These are phyloP conservation scores for Phytophthora fragariaefolia DNA, from an alignment of 352 stramenopile species.

Conservation along the genomic window DNA sequence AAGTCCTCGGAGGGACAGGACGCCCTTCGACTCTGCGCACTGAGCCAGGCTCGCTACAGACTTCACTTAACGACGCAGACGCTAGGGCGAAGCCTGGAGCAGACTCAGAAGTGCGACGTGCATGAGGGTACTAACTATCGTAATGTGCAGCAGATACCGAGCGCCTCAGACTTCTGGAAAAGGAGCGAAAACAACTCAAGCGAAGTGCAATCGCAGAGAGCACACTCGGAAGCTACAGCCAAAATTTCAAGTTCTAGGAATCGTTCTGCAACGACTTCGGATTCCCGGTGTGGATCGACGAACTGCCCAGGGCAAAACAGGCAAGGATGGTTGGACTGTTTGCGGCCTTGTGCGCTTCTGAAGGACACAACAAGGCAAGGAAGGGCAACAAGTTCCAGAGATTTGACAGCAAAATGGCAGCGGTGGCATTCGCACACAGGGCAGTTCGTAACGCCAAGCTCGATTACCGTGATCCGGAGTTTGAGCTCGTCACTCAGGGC, in stretches of 20 bases:
- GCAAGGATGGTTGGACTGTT: neutral
- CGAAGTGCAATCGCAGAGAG: neutral
- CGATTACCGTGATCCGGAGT: too few species aligned
- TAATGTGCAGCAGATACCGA: neutral
- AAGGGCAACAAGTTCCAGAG: too few species aligned
- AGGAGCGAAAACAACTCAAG: neutral
- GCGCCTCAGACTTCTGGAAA: neutral
- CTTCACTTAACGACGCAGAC: neutral
- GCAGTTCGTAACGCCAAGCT: too few species aligned
- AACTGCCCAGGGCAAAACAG: constrained; percentile 5
- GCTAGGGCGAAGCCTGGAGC: neutral
- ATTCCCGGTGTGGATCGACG: constrained; percentile 1
- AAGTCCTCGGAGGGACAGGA: neutral
- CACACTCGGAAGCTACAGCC: neutral
- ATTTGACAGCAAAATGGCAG: too few species aligned
- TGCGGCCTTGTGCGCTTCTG: neutral
- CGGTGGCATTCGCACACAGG: too few species aligned
- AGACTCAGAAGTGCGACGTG: neutral
- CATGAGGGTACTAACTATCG: neutral
- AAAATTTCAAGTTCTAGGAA: neutral
- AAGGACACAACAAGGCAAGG: neutral
- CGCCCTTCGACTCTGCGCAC: neutral
- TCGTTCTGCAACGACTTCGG: constrained; percentile 1
- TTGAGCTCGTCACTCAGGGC: too few species aligned
- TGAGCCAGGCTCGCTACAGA: neutral